Base-by-base conservation (phyloP, 2,329 filamentous ascomycete genomes). In the Thelonectria discophora region DNA sequence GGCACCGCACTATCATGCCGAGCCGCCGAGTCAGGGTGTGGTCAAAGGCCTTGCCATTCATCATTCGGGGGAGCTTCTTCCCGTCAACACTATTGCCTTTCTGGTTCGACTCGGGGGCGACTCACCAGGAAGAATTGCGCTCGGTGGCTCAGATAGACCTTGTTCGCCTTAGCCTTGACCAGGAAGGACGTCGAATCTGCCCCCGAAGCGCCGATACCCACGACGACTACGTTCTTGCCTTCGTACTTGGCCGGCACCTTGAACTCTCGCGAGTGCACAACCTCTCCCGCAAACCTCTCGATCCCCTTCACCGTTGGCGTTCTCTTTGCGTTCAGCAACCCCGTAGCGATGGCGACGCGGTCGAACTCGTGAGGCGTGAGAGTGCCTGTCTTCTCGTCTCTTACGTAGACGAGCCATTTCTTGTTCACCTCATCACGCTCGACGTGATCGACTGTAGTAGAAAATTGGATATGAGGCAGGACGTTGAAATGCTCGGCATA, bases 121-220 rank as follows among this genome's bases (percentile, higher is more conserved):
- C 66, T 69, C 54, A 73, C 72, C 21, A 73, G 51, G 34, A 66
- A 67, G 40, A 69, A 65, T 17, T 69, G 67, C 3, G 73, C 72
- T 7, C 79, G 74, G 59, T 82, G 80, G n/a, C 80, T 79, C 48
- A 80, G 64, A 64, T 79, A 82, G 12, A 81, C 71, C 59, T 79
- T 77, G 6, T 70, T 67, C 7, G 79, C 76, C 24, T 63, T 66
- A 9, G 54, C 65, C n/a, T 64, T 75, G 63, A 27, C 73, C 66
- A 51, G 75, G 64, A 58, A 82, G 53, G 45, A 72, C 57, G 39
- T 73, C 2, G 69, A 65, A 39, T 75, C 73, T 1, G 67, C 67
- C 13, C 70, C 73, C 1, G 77, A 80, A 42, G 76, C 76, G 15
- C 78, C 77, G n/a, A 80, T 67, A n/a, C 81, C 81, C 5, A 83